phyloP scores from a whole-genome alignment of 2,329 filamentous ascomycete genomes.

The Dactylellina cionopaga region DNA sequence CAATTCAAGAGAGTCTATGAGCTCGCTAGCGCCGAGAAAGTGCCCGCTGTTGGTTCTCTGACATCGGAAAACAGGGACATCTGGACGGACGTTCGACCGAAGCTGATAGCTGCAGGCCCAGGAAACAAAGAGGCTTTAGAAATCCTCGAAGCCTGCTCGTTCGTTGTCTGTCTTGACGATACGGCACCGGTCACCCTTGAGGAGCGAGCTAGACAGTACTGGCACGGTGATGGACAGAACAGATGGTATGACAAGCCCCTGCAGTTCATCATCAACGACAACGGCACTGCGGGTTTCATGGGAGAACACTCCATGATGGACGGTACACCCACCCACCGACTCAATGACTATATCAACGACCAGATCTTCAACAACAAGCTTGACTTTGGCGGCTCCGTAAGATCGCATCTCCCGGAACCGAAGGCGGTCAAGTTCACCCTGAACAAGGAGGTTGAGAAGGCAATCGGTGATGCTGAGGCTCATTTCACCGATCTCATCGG shows the following conservation, averaged over 20 bases:
- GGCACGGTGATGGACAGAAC: conserved; percentile 96
- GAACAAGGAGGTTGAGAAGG: conserved; percentile 75
- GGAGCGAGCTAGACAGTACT: conserved; percentile 95
- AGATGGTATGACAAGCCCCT: conserved; percentile 98
- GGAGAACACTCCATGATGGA: conserved; percentile 99
- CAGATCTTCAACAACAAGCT: conserved; percentile 94
- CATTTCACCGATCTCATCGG: conserved; percentile 85
- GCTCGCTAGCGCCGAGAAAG: conserved; percentile 68
- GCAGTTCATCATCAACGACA: conserved; percentile 98
- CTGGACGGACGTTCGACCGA: conserved; percentile 75
- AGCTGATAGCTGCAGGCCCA: conserved; percentile 77
- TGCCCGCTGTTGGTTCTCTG: conserved; percentile 80
- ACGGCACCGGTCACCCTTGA: conserved; percentile 90
- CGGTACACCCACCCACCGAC: conserved; percentile 92
- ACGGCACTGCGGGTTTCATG: conserved; percentile 96
- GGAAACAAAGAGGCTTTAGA: conserved; percentile 81
- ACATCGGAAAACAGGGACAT: conserved; percentile 93
- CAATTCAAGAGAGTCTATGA: conserved; percentile 89
- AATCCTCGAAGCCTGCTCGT: conserved; percentile 86
- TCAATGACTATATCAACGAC: conserved; percentile 94
- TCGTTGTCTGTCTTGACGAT: conserved; percentile 92
- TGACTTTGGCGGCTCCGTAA: conserved; percentile 81
- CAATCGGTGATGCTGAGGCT: conserved; percentile 79
- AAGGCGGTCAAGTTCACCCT: conserved; percentile 80
- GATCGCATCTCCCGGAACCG: conserved; percentile 86